phyloP scores from a whole-genome alignment of 345 rosid genomes.

The Bretschneidera sinensis region DNA sequence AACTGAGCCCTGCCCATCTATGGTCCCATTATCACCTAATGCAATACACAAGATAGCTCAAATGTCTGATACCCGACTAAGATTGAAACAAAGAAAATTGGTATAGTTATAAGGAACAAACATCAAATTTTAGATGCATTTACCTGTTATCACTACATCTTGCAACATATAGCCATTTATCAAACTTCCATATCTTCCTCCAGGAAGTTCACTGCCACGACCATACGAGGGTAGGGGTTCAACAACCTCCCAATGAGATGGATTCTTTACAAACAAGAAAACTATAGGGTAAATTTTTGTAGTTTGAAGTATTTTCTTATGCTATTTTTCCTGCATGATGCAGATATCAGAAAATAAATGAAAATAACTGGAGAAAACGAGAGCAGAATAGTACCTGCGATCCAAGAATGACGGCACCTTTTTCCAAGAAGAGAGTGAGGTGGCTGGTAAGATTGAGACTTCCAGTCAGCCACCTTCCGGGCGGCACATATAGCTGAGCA shows the following conservation, averaged over 20 bases:
- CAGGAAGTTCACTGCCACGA: slow-evolving; percentile 77
- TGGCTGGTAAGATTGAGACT: slow-evolving; percentile 95
- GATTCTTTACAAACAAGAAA: slow-evolving; percentile 44
- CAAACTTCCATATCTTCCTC: slow-evolving; percentile 72
- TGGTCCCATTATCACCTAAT: slow-evolving; percentile 82
- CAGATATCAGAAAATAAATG: not conserved
- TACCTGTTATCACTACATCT: slow-evolving; percentile 90
- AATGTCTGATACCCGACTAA: not conserved
- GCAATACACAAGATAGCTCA: not conserved
- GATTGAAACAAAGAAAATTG: not conserved
- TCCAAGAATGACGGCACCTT: slow-evolving; percentile 84
- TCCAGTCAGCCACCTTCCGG: slow-evolving; percentile 88
- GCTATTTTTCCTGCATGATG: no score
- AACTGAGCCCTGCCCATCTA: slow-evolving; percentile 81
- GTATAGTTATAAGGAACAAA: not conserved
- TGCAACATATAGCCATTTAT: slow-evolving; percentile 64
- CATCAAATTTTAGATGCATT: not conserved
- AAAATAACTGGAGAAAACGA: not conserved
- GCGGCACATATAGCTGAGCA: slow-evolving; percentile 90
- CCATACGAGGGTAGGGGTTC: slow-evolving; percentile 88
- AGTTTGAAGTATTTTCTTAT: not conserved
- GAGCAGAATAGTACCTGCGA: slow-evolving; percentile 53
- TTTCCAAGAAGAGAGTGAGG: slow-evolving; percentile 88
- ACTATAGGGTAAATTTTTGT: not conserved
- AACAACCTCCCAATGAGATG: slow-evolving; percentile 76